Percentiles rank a stretch among this genome's conserved stretches.
Evolutionary conservation across 495 filamentous ascomycete species (phyloP).

Genomic region (Talaromyces thailandensis): DNA sequence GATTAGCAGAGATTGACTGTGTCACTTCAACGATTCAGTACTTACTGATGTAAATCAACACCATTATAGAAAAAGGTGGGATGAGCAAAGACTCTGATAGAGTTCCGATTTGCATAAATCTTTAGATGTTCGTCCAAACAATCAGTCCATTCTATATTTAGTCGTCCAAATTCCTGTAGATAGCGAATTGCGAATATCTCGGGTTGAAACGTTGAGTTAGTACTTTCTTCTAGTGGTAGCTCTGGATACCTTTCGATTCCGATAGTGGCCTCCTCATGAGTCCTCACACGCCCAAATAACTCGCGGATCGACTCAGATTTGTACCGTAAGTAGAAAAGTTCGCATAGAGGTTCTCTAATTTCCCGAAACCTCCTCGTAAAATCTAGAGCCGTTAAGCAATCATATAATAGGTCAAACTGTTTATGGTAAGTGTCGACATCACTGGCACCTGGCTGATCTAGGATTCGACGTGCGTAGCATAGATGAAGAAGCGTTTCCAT

Average conservation of each 20-base stretch:
- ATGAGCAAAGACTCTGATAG: slow-evolving; percentile 7
- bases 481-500: slow-evolving; percentile 7
- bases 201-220: not conserved
- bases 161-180: not conserved
- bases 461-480: slow-evolving; percentile 7
- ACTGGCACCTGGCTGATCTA: slow-evolving; percentile 4
- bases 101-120: slow-evolving; percentile 5
- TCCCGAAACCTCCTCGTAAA: slow-evolving; percentile 4
- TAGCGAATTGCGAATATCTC: slow-evolving; percentile 3
- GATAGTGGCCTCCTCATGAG: not conserved
- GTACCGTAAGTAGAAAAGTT: slow-evolving; percentile 5
- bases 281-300: not conserved
- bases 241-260: slow-evolving; percentile 1
- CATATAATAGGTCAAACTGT: slow-evolving; percentile 3
- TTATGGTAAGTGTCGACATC: not conserved
- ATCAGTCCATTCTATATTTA: slow-evolving; percentile 7
- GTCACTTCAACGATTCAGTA: not conserved
- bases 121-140: slow-evolving; percentile 7
- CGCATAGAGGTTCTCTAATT: slow-evolving; percentile 1
- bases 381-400: slow-evolving; percentile 6
- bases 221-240: slow-evolving; percentile 5
- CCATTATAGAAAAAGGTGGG: slow-evolving; percentile 6
- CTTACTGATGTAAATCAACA: slow-evolving; percentile 6
- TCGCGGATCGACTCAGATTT: slow-evolving; percentile 3
- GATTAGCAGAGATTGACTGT: slow-evolving; percentile 1